These are phyloP conservation scores for Dipteronia sinensis DNA, from an alignment of 345 rosid genomes.

Conservation along the genomic window DNA sequence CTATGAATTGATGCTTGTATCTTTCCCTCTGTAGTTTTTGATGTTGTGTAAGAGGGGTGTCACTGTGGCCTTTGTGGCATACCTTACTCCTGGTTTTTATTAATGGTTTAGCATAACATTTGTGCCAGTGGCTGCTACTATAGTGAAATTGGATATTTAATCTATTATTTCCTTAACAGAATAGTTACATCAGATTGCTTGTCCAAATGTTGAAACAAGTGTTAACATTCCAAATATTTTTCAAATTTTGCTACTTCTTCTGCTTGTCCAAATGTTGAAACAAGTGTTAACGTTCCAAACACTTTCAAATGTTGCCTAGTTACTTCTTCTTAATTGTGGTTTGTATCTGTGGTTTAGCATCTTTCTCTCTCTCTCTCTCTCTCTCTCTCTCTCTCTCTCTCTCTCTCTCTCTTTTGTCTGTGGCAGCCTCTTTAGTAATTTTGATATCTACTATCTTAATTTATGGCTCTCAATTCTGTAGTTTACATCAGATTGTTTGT, in stretches of 20 bases:
- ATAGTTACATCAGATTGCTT: neutral
- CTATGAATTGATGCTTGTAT: neutral
- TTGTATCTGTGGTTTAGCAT: neutral
- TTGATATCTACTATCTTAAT: neutral
- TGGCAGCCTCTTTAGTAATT: neutral
- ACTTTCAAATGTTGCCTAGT: neutral
- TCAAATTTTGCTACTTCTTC: neutral
- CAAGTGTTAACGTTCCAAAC: neutral
- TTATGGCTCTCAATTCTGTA: neutral
- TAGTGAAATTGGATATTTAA: slow-evolving; percentile 1
- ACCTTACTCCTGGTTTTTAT: neutral
- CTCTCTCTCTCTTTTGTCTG: neutral
- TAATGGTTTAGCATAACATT: neutral
- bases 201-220: neutral
- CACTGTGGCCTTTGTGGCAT: neutral
- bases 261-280: neutral
- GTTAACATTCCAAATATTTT: neutral
- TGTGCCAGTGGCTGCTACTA: neutral
- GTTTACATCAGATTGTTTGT: neutral
- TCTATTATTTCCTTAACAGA: neutral
- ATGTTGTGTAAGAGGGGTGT: neutral
- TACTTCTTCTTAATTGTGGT: too few relatives aligned
- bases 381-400: neutral
- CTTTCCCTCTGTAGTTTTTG: neutral
- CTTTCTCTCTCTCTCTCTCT: too few relatives aligned